Evolutionary conservation across 1,284 basidiomycete genomes (phyloP), one percentile per base, ranked within the genome.

Genomic region (Sporisorium reilianum): DNA sequence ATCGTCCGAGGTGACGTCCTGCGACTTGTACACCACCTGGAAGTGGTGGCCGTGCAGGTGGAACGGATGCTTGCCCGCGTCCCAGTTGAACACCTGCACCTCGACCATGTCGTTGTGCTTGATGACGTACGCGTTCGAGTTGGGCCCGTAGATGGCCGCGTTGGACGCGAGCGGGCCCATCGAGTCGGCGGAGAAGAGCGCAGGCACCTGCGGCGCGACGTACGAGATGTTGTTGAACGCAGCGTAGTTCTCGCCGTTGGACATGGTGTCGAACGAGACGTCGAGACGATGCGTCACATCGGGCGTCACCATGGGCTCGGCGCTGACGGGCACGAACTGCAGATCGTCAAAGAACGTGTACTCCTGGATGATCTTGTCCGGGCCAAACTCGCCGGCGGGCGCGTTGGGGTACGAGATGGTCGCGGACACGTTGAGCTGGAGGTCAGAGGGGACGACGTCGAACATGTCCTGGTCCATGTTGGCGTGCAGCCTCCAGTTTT

Each of bases 401-500:
- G 69, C 67, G 38, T 63, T 55, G 11, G 71, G 59, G 52, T 84
- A 84, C 2, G 70, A 60, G 36, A 84, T 64, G 20, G 70, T 80
- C 18, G 80, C 65, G 16, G 79, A 69, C n/a, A 81, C 58, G 46
- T 84, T 84, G 51, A 84, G 75, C 65, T 78, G 75, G 10, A 81
- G 75, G 11, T 64, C 58, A 3, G 69, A 71, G 22, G 79, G 79
- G 23, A 82, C 75, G 32, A 68, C 40, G 36, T 82, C 86, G 65
- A 75, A 87, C 88, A 87, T 88, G 72, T 86, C 86, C 14, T 81
- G 77, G 65, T 94, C 93, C 89, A 97, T 93, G 87, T 94, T 93
- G 25, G 92, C 91, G 82, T 95, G 93, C 69, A 99, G 90, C 45
- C 89, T 90, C 90, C 91, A 98, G 87, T 97, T 97, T 22, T 88